phyloP scores from a whole-genome alignment of 163 green algal species.

The Prototheca cutis region DNA sequence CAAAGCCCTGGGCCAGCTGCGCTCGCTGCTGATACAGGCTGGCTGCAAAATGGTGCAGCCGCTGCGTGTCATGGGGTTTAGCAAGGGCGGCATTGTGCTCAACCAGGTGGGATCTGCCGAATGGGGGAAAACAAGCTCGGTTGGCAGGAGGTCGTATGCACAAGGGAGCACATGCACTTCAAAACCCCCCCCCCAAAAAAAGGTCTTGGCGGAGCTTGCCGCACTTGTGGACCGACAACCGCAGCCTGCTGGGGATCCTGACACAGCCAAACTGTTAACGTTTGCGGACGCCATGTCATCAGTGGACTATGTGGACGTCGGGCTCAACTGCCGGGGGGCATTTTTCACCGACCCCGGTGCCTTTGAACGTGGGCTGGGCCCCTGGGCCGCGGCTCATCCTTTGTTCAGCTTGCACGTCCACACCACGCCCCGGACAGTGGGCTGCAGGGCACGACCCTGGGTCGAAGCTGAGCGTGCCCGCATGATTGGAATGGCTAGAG shows the following conservation, averaged over 20 bases:
- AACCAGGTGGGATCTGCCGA: slow-evolving; percentile 33
- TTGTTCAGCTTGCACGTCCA: slow-evolving; percentile 26
- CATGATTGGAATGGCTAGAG: not conserved
- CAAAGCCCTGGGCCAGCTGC: slow-evolving; percentile 15
- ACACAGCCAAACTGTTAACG: not conserved
- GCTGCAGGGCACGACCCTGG: not conserved
- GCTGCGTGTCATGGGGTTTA: slow-evolving; percentile 25
- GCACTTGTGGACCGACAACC: too few relatives aligned
- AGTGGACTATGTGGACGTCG: slow-evolving; percentile 47
- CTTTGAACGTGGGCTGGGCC: slow-evolving; percentile 2
- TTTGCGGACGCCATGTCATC: slow-evolving; percentile 19
- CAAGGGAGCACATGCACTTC: not conserved
- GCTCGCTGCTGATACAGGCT: slow-evolving; percentile 8
- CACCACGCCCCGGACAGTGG: slow-evolving; percentile 28
- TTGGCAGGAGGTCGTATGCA: too few relatives aligned
- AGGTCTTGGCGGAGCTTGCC: slow-evolving; percentile 30
- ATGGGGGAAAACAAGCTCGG: too few relatives aligned
- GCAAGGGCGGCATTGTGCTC: slow-evolving; percentile 46
- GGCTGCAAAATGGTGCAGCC: not conserved
- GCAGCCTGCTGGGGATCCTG: too few relatives aligned
- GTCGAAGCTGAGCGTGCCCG: not conserved
- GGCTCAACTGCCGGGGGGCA: slow-evolving; percentile 36
- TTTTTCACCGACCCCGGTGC: slow-evolving; percentile 21
- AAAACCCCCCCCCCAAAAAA: not conserved
- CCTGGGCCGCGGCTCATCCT: not conserved